Base-by-base conservation (phyloP, 306 rosid species). In the Medicago truncatula region DNA sequence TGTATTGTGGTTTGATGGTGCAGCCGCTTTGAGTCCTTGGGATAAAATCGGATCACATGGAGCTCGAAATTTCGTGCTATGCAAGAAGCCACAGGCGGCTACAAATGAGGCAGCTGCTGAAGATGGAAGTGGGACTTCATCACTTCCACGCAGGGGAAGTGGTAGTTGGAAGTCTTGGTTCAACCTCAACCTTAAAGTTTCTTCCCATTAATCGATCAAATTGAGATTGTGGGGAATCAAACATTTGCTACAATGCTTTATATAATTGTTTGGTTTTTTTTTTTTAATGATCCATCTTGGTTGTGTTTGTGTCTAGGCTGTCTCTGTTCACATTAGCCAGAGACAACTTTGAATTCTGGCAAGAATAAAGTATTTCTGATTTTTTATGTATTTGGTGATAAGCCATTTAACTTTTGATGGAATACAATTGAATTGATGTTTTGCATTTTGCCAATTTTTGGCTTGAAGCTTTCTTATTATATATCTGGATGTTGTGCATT, bases 111-210 rank as follows among this genome's bases (percentile, higher is more conserved):
- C 54, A 38, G 56, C 68, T 76, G 77, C 68, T 76, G 77, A 72
- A 50, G 62, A 61, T 62, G 81, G 60, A 61, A 28, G 63, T 13
- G 64, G 20, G 57, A 43, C 57, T 25, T 40, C 78, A 0, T 6
- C 69, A 1, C 50, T 77, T 68, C 20, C 79, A 5, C 71, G 54
- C 77, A 89, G 88, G 84, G 90, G 91, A 16, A 78, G 69, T 53
- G 92, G 96, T 61, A 89, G 87, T 41, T 95, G 92, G 96, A 95
- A 80, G 87, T 60, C 97, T 40, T 92, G 98, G 97, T 82, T 95
- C 84, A 86, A 92, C 59, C 89, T 87, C 76, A 92, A 79, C 82
- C 80, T 81, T 14, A 94, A 86, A 73, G 72, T 95, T 77, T 86
- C 87, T 74, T 87, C 98, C 81, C 98, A 92, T 65, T 92, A 59